These are phyloP conservation scores for Amesomyces nigricolor DNA, from an alignment of 2,329 filamentous ascomycete genomes.

Conservation along the genomic window DNA sequence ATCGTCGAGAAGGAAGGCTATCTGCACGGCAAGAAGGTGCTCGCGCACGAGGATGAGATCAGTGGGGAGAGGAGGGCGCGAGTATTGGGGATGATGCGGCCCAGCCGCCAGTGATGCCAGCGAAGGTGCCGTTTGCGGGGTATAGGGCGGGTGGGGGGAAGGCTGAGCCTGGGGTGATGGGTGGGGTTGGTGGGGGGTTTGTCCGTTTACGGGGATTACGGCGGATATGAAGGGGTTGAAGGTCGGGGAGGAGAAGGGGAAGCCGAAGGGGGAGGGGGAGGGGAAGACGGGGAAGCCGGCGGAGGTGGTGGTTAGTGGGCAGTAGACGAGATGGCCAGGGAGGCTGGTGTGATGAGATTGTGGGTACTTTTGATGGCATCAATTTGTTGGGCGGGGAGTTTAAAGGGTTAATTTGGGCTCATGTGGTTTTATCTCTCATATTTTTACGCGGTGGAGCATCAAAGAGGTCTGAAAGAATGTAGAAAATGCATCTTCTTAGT, in stretches of 20 bases:
- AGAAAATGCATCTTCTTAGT: too few species aligned
- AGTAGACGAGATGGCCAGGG: not conserved
- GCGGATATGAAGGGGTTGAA: slow-evolving; percentile 1
- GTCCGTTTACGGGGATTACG: slow-evolving; percentile 11
- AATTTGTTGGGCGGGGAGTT: not conserved
- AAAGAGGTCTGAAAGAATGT: too few species aligned
- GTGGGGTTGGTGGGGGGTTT: not conserved
- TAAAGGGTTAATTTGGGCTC: too few species aligned
- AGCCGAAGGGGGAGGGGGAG: not conserved
- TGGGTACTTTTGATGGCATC: slow-evolving; percentile 15
- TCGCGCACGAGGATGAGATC: slow-evolving; percentile 29
- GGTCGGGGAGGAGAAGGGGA: not conserved
- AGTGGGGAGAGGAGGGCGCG: slow-evolving; percentile 12
- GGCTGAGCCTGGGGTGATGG: not conserved
- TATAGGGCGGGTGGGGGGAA: not conserved
- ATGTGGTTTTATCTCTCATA: too few species aligned
- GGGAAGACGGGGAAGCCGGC: not conserved
- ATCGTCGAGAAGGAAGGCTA: slow-evolving; percentile 56
- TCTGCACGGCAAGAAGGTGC: slow-evolving; percentile 56
- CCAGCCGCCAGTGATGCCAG: not conserved
- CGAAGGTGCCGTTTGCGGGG: not conserved
- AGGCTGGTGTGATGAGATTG: not conserved
- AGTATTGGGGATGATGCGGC: not conserved
- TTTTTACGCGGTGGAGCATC: too few species aligned
- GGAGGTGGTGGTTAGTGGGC: not conserved